phyloP scores from a whole-genome alignment of 2,329 filamentous ascomycete genomes.

The Xylariaceae sp. region DNA sequence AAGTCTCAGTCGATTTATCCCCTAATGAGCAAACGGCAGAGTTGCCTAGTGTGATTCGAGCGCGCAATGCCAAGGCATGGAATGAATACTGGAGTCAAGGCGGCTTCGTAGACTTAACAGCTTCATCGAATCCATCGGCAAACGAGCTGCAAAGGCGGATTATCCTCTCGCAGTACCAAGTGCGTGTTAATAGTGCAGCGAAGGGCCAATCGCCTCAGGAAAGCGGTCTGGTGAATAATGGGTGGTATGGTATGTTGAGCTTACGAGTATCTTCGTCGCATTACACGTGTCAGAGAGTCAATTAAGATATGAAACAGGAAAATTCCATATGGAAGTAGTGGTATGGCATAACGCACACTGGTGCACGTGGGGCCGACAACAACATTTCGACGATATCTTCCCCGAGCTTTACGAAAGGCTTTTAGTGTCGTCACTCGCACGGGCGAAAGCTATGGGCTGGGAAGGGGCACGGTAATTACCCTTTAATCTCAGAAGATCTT shows the following conservation, averaged over 20 bases:
- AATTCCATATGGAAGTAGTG: constrained; percentile 43
- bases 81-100: constrained; percentile 36
- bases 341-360: constrained; percentile 41
- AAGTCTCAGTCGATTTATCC: constrained; percentile 35
- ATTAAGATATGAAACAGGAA: constrained; percentile 20
- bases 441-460: constrained; percentile 33
- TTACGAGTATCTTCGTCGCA: background rate
- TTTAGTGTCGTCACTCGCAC: constrained; percentile 27
- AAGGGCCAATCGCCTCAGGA: constrained; percentile 38
- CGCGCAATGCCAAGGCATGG: constrained; percentile 29
- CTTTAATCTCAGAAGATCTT: background rate
- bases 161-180: constrained; percentile 40
- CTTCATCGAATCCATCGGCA: constrained; percentile 33
- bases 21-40: constrained; percentile 22
- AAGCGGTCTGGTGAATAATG: constrained; percentile 43
- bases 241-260: constrained; percentile 38
- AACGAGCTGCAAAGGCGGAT: constrained; percentile 42
- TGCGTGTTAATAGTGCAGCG: constrained; percentile 40
- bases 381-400: constrained; percentile 35
- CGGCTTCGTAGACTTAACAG: constrained; percentile 40
- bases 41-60: constrained; percentile 22
- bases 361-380: constrained; percentile 36
- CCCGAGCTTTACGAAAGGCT: constrained; percentile 34
- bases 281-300: background rate
- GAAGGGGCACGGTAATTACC: constrained; percentile 26